phyloP scores from a whole-genome alignment of 306 rosid genomes.

The Dalbergia cochinchinensis region DNA sequence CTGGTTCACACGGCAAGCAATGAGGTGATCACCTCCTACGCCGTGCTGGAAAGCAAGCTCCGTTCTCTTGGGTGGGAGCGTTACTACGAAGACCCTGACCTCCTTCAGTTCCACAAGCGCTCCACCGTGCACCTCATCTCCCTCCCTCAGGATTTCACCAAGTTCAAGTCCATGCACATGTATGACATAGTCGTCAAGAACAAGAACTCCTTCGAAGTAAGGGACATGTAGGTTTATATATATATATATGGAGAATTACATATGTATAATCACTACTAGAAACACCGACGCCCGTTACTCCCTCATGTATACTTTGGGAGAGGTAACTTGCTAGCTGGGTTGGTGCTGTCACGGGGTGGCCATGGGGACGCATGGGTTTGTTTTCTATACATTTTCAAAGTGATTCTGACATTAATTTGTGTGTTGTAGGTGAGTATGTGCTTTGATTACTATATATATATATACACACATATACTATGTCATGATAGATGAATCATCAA shows the following conservation, averaged over 20 bases:
- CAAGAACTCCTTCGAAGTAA: conserved; percentile 77
- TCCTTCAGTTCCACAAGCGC: conserved; percentile 87
- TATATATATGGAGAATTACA: no score
- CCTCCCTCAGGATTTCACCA: conserved; percentile 80
- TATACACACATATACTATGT: no score
- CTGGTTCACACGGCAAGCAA: conserved; percentile 70
- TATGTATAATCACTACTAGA: no score
- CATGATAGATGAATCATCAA: no score
- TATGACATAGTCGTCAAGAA: conserved; percentile 94
- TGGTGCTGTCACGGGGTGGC: no score
- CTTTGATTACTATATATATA: background rate
- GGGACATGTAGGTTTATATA: conserved; percentile 52
- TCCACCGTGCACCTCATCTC: conserved; percentile 89
- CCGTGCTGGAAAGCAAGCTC: conserved; percentile 66
- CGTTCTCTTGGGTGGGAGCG: conserved; percentile 84
- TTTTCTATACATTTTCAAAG: no score
- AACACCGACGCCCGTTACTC: no score
- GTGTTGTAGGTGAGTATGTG: conserved; percentile 30
- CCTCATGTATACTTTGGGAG: no score
- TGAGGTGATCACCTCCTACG: conserved; percentile 74
- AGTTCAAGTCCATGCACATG: conserved; percentile 93
- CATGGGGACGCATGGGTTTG: no score
- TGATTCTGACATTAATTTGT: conserved; percentile 15
- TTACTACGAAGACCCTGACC: conserved; percentile 87
- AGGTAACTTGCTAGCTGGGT: no score